Conservation (phyloP, 768 basidiomycete genomes). For the Sarcodon sp. region DNA sequence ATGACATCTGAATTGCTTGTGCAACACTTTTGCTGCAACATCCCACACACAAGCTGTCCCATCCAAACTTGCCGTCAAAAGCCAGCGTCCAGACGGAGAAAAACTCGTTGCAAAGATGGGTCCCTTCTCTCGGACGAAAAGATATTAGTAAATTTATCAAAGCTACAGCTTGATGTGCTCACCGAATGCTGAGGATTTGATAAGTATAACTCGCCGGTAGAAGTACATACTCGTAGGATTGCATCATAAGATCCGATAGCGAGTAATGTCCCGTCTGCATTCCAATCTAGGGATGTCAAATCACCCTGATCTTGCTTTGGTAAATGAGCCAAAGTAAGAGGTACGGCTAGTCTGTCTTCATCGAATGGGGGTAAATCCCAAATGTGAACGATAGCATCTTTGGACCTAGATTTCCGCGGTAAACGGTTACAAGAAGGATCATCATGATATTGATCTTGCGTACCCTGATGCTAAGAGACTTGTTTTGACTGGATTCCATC, state of each 20-base stretch:
- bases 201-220: constrained; percentile 49
- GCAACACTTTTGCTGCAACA: constrained; percentile 42
- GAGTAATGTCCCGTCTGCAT: constrained; percentile 53
- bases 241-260: constrained; percentile 74
- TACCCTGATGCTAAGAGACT: constrained; percentile 67
- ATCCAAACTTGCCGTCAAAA: constrained; percentile 69
- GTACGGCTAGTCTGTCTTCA: constrained; percentile 7
- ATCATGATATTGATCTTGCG: constrained; percentile 8
- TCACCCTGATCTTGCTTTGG: constrained; percentile 39
- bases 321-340: constrained; percentile 34
- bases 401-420: constrained; percentile 34
- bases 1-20: constrained; percentile 54
- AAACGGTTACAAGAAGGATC: background rate
- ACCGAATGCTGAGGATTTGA: constrained; percentile 55
- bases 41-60: constrained; percentile 74
- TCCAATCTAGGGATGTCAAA: constrained; percentile 72
- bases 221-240: constrained; percentile 53
- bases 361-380: constrained; percentile 45
- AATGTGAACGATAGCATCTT: constrained; percentile 61
- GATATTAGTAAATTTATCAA: constrained; percentile 1
- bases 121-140: constrained; percentile 37
- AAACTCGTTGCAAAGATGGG: constrained; percentile 74
- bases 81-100: constrained; percentile 59
- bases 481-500: constrained; percentile 57
- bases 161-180: constrained; percentile 8